Evolutionary conservation across 1,139 yeast genomes (phyloP).

Genomic region (Suhomyces choctaworum): DNA sequence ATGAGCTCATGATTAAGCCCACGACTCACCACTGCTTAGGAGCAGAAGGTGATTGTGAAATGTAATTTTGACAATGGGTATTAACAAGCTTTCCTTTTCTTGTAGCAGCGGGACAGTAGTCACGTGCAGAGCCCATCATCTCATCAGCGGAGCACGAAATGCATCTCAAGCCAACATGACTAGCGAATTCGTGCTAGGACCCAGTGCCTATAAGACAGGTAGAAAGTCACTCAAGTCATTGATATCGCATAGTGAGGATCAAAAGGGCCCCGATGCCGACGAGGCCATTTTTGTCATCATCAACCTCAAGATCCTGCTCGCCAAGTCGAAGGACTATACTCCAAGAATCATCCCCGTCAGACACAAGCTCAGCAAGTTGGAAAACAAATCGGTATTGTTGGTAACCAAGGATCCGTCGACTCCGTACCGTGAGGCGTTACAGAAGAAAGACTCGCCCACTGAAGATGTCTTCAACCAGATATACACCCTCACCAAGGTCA

Average conservation of each 20-base stretch:
- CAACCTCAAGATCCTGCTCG: slow-evolving; percentile 51
- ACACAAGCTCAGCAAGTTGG: slow-evolving; percentile 47
- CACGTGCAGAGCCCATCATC: too few relatives aligned
- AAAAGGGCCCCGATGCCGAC: slow-evolving; percentile 19
- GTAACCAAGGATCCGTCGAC: slow-evolving; percentile 70
- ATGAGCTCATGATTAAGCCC: background rate
- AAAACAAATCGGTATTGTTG: slow-evolving; percentile 52
- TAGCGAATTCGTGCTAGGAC: slow-evolving; percentile 30
- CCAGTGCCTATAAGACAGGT: slow-evolving; percentile 25
- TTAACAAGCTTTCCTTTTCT: too few relatives aligned
- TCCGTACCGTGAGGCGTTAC: slow-evolving; percentile 49
- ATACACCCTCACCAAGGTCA: slow-evolving; percentile 56
- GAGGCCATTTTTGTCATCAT: slow-evolving; percentile 53
- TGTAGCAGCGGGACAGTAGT: too few relatives aligned
- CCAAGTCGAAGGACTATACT: slow-evolving; percentile 52
- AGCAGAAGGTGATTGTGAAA: too few relatives aligned
- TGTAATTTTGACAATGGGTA: too few relatives aligned
- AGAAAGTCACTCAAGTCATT: slow-evolving; percentile 39
- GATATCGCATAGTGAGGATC: slow-evolving; percentile 28
- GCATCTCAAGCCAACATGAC: too few relatives aligned
- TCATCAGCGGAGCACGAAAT: too few relatives aligned
- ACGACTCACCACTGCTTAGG: too few relatives aligned
- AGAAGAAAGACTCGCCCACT: slow-evolving; percentile 51
- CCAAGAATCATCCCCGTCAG: slow-evolving; percentile 69
- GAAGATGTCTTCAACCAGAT: slow-evolving; percentile 61